A percentile compares a stretch with the other conserved stretches of the same genome.
These are phyloP conservation scores for Mycena sanguinolenta DNA, from an alignment of 768 basidiomycete species.

Conservation along the genomic window DNA sequence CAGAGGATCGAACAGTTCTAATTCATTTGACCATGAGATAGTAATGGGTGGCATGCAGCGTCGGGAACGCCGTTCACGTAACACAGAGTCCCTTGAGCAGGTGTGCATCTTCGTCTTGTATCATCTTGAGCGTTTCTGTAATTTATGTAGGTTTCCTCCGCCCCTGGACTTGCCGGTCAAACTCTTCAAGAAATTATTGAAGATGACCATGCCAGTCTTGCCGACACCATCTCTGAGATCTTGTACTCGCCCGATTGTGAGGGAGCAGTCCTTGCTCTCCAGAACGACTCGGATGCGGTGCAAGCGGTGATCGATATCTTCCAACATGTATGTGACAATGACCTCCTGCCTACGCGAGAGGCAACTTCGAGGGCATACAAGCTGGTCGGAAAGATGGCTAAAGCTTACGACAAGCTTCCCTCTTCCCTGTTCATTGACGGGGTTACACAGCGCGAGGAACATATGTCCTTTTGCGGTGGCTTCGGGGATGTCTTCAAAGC, in stretches of 20 bases:
- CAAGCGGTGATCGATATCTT: constrained; percentile 33
- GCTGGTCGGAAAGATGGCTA: constrained; percentile 16
- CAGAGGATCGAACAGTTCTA: no score
- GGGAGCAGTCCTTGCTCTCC: constrained; percentile 19
- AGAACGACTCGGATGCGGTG: constrained; percentile 24
- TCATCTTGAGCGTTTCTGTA: no score
- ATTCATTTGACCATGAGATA: no score
- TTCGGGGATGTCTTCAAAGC: constrained; percentile 29
- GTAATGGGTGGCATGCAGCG: no score
- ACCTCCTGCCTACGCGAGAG: constrained; percentile 8
- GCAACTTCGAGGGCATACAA: constrained; percentile 10
- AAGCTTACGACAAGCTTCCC: constrained; percentile 27
- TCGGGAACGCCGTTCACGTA: no score
- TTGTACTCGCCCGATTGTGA: constrained; percentile 25
- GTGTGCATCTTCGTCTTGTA: no score
- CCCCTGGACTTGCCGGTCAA: no score
- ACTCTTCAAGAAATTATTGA: no score
- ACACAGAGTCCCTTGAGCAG: no score
- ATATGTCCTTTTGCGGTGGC: constrained; percentile 18
- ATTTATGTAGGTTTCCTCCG: no score
- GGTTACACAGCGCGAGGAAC: constrained; percentile 20
- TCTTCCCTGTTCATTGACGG: constrained; percentile 25
- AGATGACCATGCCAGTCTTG: constrained; percentile 19
- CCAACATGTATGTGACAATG: constrained; percentile 26
- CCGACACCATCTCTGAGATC: constrained; percentile 1